A percentile compares a stretch with the other conserved stretches of the same genome.
Conservation (phyloP, 2,329 filamentous ascomycete genomes). For the Teratosphaeria pseudoeucalypti region DNA sequence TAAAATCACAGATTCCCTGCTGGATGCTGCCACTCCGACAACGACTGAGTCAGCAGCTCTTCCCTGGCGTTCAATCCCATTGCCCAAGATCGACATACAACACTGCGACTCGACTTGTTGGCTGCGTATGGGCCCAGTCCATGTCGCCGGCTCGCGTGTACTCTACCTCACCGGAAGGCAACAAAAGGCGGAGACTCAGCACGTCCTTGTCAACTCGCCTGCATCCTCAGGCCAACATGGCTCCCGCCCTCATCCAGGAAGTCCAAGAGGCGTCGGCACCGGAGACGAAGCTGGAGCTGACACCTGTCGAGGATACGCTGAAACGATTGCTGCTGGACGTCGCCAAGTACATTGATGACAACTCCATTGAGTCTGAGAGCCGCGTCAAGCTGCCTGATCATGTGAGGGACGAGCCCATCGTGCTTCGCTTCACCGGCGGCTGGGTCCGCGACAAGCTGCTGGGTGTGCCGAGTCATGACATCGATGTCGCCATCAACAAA, state of each 20-base stretch:
- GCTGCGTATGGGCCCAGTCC: slow-evolving; percentile 4
- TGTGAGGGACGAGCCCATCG: slow-evolving; percentile 36
- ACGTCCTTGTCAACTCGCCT: slow-evolving; percentile 1
- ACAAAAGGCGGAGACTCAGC: slow-evolving; percentile 20
- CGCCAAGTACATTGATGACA: slow-evolving; percentile 54
- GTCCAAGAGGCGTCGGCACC: slow-evolving; percentile 15
- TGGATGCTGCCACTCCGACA: slow-evolving; percentile 3
- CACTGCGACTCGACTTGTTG: neutral
- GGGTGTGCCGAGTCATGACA: slow-evolving; percentile 62
- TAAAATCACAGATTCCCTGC: neutral
- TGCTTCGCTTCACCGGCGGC: slow-evolving; percentile 71
- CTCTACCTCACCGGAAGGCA: slow-evolving; percentile 17
- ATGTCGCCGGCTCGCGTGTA: slow-evolving; percentile 23
- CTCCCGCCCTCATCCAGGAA: slow-evolving; percentile 22
- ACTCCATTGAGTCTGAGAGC: slow-evolving; percentile 17
- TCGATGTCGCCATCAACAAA: slow-evolving; percentile 74
- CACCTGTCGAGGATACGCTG: slow-evolving; percentile 59
- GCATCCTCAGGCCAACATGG: slow-evolving; percentile 14
- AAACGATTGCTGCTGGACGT: slow-evolving; percentile 72
- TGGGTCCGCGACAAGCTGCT: slow-evolving; percentile 83
- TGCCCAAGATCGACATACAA: neutral
- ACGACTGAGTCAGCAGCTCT: slow-evolving; percentile 2
- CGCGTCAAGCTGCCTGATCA: slow-evolving; percentile 32
- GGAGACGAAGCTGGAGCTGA: slow-evolving; percentile 44
- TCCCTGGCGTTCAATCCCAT: slow-evolving; percentile 2